Evolutionary conservation across 2,329 filamentous ascomycete genomes (phyloP).

Genomic region (Aureobasidium mangrovei): DNA sequence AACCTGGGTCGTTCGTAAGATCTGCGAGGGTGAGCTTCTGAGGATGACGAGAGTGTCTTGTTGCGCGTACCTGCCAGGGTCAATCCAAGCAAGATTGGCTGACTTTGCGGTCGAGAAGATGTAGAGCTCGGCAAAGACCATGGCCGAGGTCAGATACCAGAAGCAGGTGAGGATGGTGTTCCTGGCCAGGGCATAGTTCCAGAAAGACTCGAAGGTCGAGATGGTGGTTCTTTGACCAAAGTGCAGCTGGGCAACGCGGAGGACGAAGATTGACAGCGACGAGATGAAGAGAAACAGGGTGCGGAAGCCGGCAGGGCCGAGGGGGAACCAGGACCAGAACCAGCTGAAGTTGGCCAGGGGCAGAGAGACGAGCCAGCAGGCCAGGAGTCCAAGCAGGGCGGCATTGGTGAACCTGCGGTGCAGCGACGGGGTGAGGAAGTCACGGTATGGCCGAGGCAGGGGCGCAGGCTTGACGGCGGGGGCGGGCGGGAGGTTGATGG

Average conservation of each 20-base stretch:
- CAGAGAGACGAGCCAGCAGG: conserved; percentile 67
- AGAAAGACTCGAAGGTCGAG: conserved; percentile 58
- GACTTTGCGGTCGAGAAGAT: conserved; percentile 57
- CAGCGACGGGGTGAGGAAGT: conserved; percentile 81
- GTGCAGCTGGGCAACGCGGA: conserved; percentile 55
- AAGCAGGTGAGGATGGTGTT: conserved; percentile 60
- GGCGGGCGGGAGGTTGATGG: background rate
- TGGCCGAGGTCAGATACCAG: conserved; percentile 71
- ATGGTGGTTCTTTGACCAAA: conserved; percentile 52
- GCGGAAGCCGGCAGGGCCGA: conserved; percentile 69
- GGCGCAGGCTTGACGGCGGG: background rate
- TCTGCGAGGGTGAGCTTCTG: conserved; percentile 20
- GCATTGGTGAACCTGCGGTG: conserved; percentile 80
- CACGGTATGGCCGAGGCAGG: conserved; percentile 56
- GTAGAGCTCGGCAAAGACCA: conserved; percentile 72
- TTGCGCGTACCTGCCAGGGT: conserved; percentile 51
- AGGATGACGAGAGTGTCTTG: background rate
- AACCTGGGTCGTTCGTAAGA: conserved; percentile 60
- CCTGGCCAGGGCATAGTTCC: conserved; percentile 47
- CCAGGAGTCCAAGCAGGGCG: conserved; percentile 56
- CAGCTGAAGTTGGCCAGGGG: conserved; percentile 41
- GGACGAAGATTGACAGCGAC: conserved; percentile 67
- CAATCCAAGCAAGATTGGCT: conserved; percentile 63
- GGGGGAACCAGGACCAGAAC: conserved; percentile 78
- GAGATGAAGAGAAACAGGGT: conserved; percentile 67